These are phyloP conservation scores for Graphiopsis chlorocephala DNA, from an alignment of 2,329 filamentous ascomycete species.

Conservation along the genomic window DNA sequence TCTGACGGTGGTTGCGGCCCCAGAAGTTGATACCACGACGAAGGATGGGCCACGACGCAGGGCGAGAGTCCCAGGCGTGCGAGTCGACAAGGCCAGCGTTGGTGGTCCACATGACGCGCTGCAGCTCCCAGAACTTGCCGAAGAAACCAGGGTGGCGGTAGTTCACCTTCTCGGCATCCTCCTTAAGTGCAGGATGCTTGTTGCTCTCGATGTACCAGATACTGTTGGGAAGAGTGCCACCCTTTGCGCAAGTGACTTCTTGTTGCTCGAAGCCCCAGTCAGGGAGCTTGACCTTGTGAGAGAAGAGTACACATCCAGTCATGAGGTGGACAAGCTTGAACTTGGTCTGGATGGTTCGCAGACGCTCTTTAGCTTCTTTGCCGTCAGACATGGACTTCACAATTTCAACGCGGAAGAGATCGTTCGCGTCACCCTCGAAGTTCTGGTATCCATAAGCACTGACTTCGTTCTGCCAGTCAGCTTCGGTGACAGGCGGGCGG, in stretches of 20 bases:
- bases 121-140: constrained; percentile 95
- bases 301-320: constrained; percentile 95
- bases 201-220: constrained; percentile 96
- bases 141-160: constrained; percentile 94
- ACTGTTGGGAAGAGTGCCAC: constrained; percentile 90
- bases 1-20: constrained; percentile 89
- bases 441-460: constrained; percentile 97
- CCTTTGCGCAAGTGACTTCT: constrained; percentile 94
- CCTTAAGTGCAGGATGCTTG: constrained; percentile 72
- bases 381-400: constrained; percentile 83
- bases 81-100: constrained; percentile 95
- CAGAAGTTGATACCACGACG: constrained; percentile 98
- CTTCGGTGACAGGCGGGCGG: constrained; percentile 79
- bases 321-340: constrained; percentile 94
- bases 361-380: constrained; percentile 71
- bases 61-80: constrained; percentile 96
- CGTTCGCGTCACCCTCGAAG: constrained; percentile 94
- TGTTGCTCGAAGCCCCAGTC: constrained; percentile 98
- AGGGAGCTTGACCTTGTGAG: constrained; percentile 97
- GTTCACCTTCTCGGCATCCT: constrained; percentile 86
- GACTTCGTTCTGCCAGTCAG: constrained; percentile 54
- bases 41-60: constrained; percentile 87
- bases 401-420: constrained; percentile 92
- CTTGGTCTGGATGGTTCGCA: constrained; percentile 94
- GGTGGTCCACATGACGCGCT: constrained; percentile 98